Base-by-base conservation (phyloP, 2,329 filamentous ascomycete genomes). In the Xylariaceae sp. region DNA sequence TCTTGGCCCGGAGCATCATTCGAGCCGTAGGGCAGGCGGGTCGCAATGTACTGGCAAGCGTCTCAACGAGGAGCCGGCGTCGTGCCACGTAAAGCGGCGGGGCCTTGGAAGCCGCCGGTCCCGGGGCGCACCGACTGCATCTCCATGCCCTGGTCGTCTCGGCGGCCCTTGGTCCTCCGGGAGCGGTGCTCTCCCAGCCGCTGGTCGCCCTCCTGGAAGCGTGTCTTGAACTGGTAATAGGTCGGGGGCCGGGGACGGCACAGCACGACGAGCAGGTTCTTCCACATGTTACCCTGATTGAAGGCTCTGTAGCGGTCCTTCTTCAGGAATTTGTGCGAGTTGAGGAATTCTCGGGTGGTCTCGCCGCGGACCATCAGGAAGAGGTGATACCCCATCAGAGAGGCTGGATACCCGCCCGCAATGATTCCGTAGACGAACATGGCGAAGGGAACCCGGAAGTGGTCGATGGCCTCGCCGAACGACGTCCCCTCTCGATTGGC, bases 341-440 rank as follows among this genome's bases (percentile, higher is more conserved):
- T 94, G 44, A 98, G 77, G 57, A 94, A 95, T 60, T 98, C 92
- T 47, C 92, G 74, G 1, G 92, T 98, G 1, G 90, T 98, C 65
- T 98, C 90, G 31, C 90, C 92, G 19, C 90, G 74, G 5, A 78
- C 83, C 64, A 93, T 87, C 27, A 98, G 70, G 63, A 94, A 95
- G 29, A 96, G 56, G 60, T 98, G 92, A 57, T 98, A 98, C 15
- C 75, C 74, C 67, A 80, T 85, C 5, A 98, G 66, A 27, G 87
- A 85, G 25, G 80, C 75, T 1, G 90, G 90, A 57, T 98, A 98
- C 5, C 80, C 69, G 25, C 82, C 74, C 1, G 72, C 77, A 25
- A 98, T 44, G 29, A 87, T 61, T 7, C 80, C 83, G 53, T 94
- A 92, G 33, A 96, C 78, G 45, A 88, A 75, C 75, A 96, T 83